These are phyloP conservation scores for Casuarina cunninghamiana DNA, from an alignment of 306 rosid species.

Conservation along the genomic window DNA sequence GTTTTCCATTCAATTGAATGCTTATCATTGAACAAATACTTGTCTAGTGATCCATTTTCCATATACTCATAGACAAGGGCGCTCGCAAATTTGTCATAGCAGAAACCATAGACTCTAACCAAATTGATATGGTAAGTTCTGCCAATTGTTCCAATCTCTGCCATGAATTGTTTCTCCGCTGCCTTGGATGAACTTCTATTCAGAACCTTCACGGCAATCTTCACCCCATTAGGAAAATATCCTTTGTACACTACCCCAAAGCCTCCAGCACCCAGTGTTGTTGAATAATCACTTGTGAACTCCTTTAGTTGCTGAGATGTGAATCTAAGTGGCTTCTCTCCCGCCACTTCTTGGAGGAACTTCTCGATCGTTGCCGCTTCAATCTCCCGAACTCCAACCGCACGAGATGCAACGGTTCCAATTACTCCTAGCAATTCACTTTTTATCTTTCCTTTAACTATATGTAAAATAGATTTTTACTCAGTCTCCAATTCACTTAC, in stretches of 20 bases:
- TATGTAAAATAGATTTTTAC: too few species aligned
- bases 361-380: too few species aligned
- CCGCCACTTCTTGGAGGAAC: not conserved
- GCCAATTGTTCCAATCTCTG: conserved; percentile 11
- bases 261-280: too few species aligned
- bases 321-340: not conserved
- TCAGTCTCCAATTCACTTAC: too few species aligned
- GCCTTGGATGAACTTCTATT: too few species aligned
- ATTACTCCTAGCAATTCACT: too few species aligned
- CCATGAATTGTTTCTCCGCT: too few species aligned
- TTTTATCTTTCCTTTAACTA: too few species aligned
- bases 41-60: not conserved
- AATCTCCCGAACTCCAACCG: too few species aligned
- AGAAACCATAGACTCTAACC: conserved; percentile 22
- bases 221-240: not conserved
- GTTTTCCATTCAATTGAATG: conserved; percentile 1
- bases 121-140: conserved; percentile 18
- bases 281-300: too few species aligned
- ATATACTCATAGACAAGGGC: not conserved
- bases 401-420: too few species aligned
- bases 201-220: not conserved
- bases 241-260: not conserved
- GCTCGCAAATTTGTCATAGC: not conserved
- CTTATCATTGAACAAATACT: conserved; percentile 5
- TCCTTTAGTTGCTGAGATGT: not conserved